Conservation (phyloP, 331 rosid genomes). For the Quercus tomentella region DNA sequence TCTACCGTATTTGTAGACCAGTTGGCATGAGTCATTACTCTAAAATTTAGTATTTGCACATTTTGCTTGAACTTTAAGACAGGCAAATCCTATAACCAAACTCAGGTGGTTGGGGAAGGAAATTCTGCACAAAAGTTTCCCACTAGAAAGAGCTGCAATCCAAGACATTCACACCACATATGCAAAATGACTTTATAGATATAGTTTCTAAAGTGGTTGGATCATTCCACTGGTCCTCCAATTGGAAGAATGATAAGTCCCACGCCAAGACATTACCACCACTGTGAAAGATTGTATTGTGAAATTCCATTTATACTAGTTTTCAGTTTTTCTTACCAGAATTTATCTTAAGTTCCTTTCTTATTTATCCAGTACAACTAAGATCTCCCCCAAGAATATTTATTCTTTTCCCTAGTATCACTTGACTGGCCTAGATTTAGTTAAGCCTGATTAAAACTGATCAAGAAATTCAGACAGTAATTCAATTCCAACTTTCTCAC, state of each 20-base stretch:
- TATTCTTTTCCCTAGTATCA: not conserved
- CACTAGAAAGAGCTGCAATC: not conserved
- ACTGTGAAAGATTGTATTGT: not conserved
- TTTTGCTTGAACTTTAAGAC: not conserved
- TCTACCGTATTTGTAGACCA: not conserved
- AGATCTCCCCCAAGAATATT: not conserved
- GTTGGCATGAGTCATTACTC: not conserved
- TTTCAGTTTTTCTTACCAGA: not conserved
- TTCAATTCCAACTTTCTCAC: not conserved
- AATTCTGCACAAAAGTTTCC: not conserved
- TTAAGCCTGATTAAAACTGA: not conserved
- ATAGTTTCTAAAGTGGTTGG: not conserved
- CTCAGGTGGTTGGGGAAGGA: not conserved
- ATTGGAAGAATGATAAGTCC: not conserved
- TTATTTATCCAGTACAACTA: not conserved
- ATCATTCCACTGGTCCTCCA: not conserved
- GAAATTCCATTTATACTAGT: not conserved
- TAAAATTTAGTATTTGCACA: not conserved
- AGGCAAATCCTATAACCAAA: not conserved
- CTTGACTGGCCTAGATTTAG: not conserved
- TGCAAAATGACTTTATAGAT: not conserved
- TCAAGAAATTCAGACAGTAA: not conserved
- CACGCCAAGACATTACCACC: not conserved
- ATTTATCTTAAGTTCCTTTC: not conserved
- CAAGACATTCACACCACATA: not conserved